A percentile compares a stretch with the other conserved stretches of the same genome.
These are phyloP conservation scores for Aureobasidium sp. DNA, from an alignment of 2,329 filamentous ascomycete genomes.

Conservation along the genomic window DNA sequence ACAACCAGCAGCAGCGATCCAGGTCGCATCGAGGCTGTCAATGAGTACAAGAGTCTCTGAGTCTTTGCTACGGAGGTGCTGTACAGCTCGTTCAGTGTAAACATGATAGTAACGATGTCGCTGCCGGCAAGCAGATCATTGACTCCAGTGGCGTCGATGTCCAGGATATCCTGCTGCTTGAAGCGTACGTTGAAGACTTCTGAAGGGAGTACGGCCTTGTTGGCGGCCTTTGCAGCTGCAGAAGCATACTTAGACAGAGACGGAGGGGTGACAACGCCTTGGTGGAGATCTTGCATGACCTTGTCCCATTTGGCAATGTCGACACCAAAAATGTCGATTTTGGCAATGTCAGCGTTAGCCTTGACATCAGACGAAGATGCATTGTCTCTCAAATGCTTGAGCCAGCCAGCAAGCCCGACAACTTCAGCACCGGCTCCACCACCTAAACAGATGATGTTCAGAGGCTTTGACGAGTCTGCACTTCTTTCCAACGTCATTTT, in stretches of 20 bases:
- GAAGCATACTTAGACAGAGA: conserved; percentile 43
- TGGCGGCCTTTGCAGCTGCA: conserved; percentile 36
- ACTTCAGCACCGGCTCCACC: conserved; percentile 63
- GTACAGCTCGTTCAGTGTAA: conserved; percentile 95
- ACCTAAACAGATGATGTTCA: conserved; percentile 51
- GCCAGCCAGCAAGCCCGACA: conserved; percentile 52
- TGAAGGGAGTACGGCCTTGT: conserved; percentile 30
- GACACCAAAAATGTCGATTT: conserved; percentile 54
- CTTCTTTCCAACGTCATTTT: neutral
- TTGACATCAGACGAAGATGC: conserved; percentile 1
- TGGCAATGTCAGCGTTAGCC: neutral
- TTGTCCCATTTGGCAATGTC: conserved; percentile 74
- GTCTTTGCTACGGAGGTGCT: conserved; percentile 66
- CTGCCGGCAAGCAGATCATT: conserved; percentile 25
- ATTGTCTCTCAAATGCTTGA: conserved; percentile 26
- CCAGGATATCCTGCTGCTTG: conserved; percentile 46
- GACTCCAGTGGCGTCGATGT: conserved; percentile 33
- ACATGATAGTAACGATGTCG: conserved; percentile 70
- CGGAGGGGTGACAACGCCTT: conserved; percentile 47
- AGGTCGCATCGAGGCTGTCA: conserved; percentile 52
- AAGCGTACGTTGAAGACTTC: conserved; percentile 36
- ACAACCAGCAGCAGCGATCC: conserved; percentile 74
- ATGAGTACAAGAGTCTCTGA: conserved; percentile 64
- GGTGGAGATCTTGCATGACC: conserved; percentile 54
- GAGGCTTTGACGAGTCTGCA: neutral